Conservation (phyloP, 805 yeast species). For the Candida alai region DNA sequence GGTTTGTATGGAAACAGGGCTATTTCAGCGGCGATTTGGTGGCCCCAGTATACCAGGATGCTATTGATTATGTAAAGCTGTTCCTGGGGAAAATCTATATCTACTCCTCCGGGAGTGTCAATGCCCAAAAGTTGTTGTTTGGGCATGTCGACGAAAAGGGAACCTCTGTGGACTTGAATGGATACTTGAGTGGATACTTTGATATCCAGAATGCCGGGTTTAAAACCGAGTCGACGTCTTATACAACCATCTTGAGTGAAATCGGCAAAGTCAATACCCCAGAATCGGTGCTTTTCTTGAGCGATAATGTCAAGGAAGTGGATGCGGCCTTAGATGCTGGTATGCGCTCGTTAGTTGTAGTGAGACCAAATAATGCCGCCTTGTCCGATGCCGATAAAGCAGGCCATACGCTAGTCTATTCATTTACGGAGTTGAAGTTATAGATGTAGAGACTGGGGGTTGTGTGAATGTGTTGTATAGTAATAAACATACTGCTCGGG, state of each 20-base stretch:
- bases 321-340: slow-evolving; percentile 71
- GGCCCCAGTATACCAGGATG: slow-evolving; percentile 78
- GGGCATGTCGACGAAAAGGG: slow-evolving; percentile 49
- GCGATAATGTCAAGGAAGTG: slow-evolving; percentile 78
- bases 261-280: slow-evolving; percentile 33
- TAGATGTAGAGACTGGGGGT: neutral
- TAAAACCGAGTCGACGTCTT: slow-evolving; percentile 57
- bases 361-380: slow-evolving; percentile 72
- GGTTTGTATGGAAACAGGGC: slow-evolving; percentile 77
- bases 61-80: slow-evolving; percentile 49
- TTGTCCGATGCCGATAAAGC: slow-evolving; percentile 33
- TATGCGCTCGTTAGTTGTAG: slow-evolving; percentile 52
- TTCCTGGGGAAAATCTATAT: slow-evolving; percentile 46
- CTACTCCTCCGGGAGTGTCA: slow-evolving; percentile 85
- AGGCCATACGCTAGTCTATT: slow-evolving; percentile 18
- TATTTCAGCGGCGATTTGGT: slow-evolving; percentile 69
- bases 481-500: neutral
- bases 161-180: slow-evolving; percentile 47
- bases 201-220: slow-evolving; percentile 84
- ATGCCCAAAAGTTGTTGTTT: slow-evolving; percentile 81
- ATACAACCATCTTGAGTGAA: slow-evolving; percentile 47
- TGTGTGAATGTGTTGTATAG: neutral
- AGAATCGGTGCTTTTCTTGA: slow-evolving; percentile 54
- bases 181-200: slow-evolving; percentile 60
- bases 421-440: slow-evolving; percentile 12